Evolutionary conservation across 192 early-diverging fungal genomes (phyloP), one percentile per base, ranked within the genome.

Genomic region (Podila clonocystis): DNA sequence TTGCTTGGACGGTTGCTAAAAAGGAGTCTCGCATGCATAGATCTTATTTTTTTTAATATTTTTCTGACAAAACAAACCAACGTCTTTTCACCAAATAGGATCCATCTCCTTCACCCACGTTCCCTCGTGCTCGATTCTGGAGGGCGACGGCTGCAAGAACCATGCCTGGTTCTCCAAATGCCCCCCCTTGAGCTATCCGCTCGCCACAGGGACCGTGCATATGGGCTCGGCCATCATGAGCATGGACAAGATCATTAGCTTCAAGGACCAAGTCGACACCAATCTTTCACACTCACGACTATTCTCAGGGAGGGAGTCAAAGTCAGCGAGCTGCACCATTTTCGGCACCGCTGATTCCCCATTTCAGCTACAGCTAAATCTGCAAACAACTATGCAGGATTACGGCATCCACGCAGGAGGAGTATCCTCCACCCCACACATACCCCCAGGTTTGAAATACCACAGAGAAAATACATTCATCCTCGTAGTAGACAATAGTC

Each of bases 281-380:
- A 72, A 72, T 84, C 22, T 75, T 84, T 58, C 83, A 76, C 1
- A 72, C 73, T 6, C 83, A 84, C 38, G 83, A 84, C 52, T 68
- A 68, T 28, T 72, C 38, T 19, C 24, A 24, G 12, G 65, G 75
- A 61, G 83, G 76, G 76, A 0, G 28, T 84, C 52, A 60, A 84
- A 12, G 61, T 84, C 12, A 68, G 68, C 29, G 72, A 74, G 63
- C 75, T 80, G 60, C 72, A 62, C 19, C 59, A 50, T 24, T 62
- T 67, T 0, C 34, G 31, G 31, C 33, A 50, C 31, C 24, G 1
- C 41, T 17, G 41, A 45, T 45, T 15, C 41, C 33, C 4, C 5
- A 33, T 33, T 33, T 33, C 33, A 33, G 7, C 33, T 6, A 6
- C 33, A 33, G 4, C 7, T 33, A 33, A 5, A 6, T 3, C 33